These are phyloP conservation scores for Henckelia pumila DNA, from an alignment of 257 asterid species.

Conservation along the genomic window DNA sequence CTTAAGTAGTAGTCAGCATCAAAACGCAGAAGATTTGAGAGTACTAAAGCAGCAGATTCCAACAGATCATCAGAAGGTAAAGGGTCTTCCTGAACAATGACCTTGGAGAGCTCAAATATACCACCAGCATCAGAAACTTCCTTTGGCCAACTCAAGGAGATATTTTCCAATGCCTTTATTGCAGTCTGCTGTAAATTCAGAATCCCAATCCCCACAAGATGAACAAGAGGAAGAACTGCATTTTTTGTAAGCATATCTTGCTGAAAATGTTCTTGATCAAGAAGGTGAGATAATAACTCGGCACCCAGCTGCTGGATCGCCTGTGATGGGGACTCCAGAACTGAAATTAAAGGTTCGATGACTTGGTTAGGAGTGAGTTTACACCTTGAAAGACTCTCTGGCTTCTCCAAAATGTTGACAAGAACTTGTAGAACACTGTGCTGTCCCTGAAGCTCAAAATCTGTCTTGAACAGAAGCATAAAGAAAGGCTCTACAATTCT, in stretches of 20 bases:
- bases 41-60: slow-evolving; percentile 81
- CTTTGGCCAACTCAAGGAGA: slow-evolving; percentile 80
- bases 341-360: slow-evolving; percentile 66
- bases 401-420: slow-evolving; percentile 85
- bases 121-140: slow-evolving; percentile 88
- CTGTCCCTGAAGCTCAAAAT: slow-evolving; percentile 79
- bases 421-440: slow-evolving; percentile 91
- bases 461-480: slow-evolving; percentile 58
- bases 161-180: slow-evolving; percentile 65
- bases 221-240: slow-evolving; percentile 84
- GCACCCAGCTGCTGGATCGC: slow-evolving; percentile 87
- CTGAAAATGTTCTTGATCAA: slow-evolving; percentile 79
- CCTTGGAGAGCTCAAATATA: slow-evolving; percentile 71
- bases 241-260: slow-evolving; percentile 69
- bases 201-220: slow-evolving; percentile 74
- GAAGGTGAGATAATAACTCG: slow-evolving; percentile 74
- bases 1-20: slow-evolving; percentile 55
- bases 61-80: slow-evolving; percentile 58
- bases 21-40: slow-evolving; percentile 55
- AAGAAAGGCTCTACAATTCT: slow-evolving; percentile 80
- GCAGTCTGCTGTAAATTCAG: slow-evolving; percentile 75
- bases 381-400: slow-evolving; percentile 63
- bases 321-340: slow-evolving; percentile 78
- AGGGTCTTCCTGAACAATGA: slow-evolving; percentile 73
- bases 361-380: slow-evolving; percentile 74